Base-by-base conservation (phyloP, 2,329 filamentous ascomycete genomes). In the Diaporthe vaccinii region DNA sequence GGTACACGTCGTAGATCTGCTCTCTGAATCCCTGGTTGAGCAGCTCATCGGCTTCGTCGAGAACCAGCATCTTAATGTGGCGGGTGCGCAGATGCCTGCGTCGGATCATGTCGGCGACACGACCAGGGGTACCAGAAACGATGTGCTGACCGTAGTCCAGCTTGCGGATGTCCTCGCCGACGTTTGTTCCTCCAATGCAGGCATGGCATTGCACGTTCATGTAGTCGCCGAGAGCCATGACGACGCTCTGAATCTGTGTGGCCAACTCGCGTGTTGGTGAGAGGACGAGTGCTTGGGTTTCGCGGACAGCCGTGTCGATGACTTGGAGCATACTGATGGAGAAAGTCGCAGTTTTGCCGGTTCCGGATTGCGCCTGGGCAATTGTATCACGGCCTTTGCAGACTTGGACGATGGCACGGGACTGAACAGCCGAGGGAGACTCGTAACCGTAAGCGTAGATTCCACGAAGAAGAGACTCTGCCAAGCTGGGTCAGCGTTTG, bases 1-100 rank as follows among this genome's bases (percentile, higher is more conserved):
- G 96, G 93, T 98, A 99, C 89, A 99, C 98, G 87, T 99, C 97
- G 91, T 99, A 99, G 89, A 99, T 99, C 90, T 99, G 97, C 91
- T 99, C 97, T 83, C 96, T 98, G 93, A 99, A 99, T 91, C 97
- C 97, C 84, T 96, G 96, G 91, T 95, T 79, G 36, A 82, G 92
- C 94, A 99, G 98, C 89, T 99, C 97, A 86, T 99, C 97, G 83
- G 97, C 97, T 91, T 99, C 97, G 85, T 99, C 97, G 82, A 99
- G 95, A 82, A 99, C 95, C 87, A 99, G 98, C 94, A 98, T 98
- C 93, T 99, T 99, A 92, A 99, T 98, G 87, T 91, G 90, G 86
- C 98, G 96, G 84, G 97, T 99, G 91, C 96, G 97, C 82, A 99
- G 91, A 88, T 97, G 94, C 82, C 96, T 95, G 80, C 97, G 96